These are phyloP conservation scores for Leccinum subspadiceum DNA, from an alignment of 1,284 basidiomycete species.

Conservation along the genomic window DNA sequence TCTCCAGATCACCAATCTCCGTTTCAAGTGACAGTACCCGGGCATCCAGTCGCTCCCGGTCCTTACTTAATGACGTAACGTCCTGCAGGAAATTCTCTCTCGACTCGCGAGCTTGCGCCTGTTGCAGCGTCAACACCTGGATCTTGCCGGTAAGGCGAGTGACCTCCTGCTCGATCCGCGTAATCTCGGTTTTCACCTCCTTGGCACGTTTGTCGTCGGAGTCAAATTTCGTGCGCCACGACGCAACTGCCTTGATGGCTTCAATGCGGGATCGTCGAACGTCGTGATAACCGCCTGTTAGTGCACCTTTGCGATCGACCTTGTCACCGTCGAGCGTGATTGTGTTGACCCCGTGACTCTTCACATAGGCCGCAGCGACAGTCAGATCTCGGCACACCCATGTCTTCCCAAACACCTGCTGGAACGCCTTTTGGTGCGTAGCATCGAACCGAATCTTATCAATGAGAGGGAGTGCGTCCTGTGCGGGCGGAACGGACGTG, in stretches of 20 bases:
- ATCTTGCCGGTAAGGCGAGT: conserved; percentile 75
- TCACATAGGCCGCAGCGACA: conserved; percentile 92
- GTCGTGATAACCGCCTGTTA: conserved; percentile 97
- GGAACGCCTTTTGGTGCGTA: conserved; percentile 79
- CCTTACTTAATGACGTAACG: conserved; percentile 57
- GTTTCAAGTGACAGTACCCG: conserved; percentile 67
- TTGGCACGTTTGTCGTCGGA: conserved; percentile 61
- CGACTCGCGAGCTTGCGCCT: conserved; percentile 68
- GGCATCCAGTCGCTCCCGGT: conserved; percentile 69
- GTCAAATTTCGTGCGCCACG: conserved; percentile 76
- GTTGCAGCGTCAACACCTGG: conserved; percentile 68
- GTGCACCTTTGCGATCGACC: conserved; percentile 92
- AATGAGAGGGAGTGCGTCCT: conserved; percentile 87
- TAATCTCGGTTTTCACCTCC: conserved; percentile 74
- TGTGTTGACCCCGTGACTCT: conserved; percentile 92
- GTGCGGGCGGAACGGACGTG: conserved; percentile 64
- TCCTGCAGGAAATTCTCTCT: conserved; percentile 71
- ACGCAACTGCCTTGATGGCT: conserved; percentile 75
- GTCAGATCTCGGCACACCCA: conserved; percentile 93
- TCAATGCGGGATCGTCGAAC: conserved; percentile 88
- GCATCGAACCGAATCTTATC: conserved; percentile 82
- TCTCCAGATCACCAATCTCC: conserved; percentile 69
- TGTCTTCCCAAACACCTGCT: conserved; percentile 98
- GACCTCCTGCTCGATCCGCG: conserved; percentile 84
- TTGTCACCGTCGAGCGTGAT: conserved; percentile 98